phyloP scores from a whole-genome alignment of 495 filamentous ascomycete genomes.

The Neurospora sp. region DNA sequence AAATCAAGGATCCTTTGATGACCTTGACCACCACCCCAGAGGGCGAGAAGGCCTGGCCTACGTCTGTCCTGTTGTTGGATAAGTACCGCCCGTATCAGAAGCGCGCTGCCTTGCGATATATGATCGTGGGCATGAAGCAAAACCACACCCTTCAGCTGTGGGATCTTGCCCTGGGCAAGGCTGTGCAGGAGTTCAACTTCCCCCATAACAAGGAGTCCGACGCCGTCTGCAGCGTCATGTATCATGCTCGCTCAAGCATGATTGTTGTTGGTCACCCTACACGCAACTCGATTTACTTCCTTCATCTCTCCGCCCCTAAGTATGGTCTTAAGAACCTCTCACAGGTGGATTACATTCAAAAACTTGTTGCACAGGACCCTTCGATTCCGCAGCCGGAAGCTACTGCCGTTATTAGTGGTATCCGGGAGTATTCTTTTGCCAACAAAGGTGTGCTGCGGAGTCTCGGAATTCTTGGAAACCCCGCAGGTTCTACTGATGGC shows the following conservation, averaged over 20 bases:
- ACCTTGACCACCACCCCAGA: constrained; percentile 70
- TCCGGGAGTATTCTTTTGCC: constrained; percentile 86
- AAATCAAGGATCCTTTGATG: constrained; percentile 67
- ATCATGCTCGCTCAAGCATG: constrained; percentile 81
- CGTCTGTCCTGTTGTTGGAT: constrained; percentile 89
- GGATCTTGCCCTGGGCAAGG: constrained; percentile 91
- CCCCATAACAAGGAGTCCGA: constrained; percentile 96
- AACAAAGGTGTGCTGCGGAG: constrained; percentile 84
- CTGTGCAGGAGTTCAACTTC: constrained; percentile 92
- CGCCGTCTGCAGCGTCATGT: constrained; percentile 90
- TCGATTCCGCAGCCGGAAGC: constrained; percentile 75
- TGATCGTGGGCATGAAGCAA: constrained; percentile 96
- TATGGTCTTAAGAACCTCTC: constrained; percentile 73
- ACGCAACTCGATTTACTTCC: constrained; percentile 93
- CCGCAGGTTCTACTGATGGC: constrained; percentile 40
- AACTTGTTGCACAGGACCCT: constrained; percentile 60
- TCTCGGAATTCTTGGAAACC: constrained; percentile 68
- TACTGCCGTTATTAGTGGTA: constrained; percentile 90
- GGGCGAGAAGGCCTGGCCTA: constrained; percentile 85
- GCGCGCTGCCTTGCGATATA: constrained; percentile 77
- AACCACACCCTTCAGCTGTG: constrained; percentile 98
- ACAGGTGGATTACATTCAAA: constrained; percentile 77
- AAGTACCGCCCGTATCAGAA: constrained; percentile 85
- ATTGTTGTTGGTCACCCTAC: constrained; percentile 93
- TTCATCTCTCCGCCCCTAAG: constrained; percentile 85